Evolutionary conservation across 139 green algal species (phyloP).

Genomic region (Tetradesmus obliquus): DNA sequence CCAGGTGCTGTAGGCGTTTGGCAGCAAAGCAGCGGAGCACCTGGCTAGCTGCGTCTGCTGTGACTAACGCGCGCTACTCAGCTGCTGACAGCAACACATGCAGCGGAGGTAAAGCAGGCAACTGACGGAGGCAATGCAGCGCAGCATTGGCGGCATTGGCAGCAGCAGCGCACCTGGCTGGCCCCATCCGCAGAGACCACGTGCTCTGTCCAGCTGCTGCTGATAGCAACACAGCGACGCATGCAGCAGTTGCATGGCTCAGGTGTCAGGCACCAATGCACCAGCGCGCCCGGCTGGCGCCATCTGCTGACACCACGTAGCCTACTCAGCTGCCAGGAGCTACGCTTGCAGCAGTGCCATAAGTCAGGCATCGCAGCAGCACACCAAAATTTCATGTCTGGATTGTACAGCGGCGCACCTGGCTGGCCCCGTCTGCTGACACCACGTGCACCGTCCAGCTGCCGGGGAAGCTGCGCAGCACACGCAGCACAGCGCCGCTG

Average conservation of each 20-base stretch:
- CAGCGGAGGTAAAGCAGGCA: background rate
- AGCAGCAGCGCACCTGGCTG: slow-evolving; percentile 53
- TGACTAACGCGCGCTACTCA: no score
- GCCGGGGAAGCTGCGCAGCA: slow-evolving; percentile 47
- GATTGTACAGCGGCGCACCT: slow-evolving; percentile 38
- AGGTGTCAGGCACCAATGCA: no score
- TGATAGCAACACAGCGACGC: slow-evolving; percentile 56
- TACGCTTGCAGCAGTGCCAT: no score
- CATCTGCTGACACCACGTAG: no score
- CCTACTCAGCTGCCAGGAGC: no score
- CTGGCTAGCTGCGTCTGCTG: no score
- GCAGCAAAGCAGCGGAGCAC: no score
- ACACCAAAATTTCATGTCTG: no score
- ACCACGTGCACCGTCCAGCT: slow-evolving; percentile 51
- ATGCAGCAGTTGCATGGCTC: slow-evolving; percentile 43
- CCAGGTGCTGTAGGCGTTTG: no score
- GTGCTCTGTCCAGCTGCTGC: slow-evolving; percentile 39
- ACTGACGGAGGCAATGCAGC: background rate
- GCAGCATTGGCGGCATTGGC: no score
- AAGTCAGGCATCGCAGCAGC: background rate
- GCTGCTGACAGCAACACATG: no score
- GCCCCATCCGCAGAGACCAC: slow-evolving; percentile 56
- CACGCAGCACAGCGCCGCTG: slow-evolving; percentile 59
- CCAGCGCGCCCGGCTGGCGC: no score
- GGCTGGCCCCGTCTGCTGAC: slow-evolving; percentile 57